phyloP scores from a whole-genome alignment of 176 grass and related monocot genomes.

The Ananas comosus region DNA sequence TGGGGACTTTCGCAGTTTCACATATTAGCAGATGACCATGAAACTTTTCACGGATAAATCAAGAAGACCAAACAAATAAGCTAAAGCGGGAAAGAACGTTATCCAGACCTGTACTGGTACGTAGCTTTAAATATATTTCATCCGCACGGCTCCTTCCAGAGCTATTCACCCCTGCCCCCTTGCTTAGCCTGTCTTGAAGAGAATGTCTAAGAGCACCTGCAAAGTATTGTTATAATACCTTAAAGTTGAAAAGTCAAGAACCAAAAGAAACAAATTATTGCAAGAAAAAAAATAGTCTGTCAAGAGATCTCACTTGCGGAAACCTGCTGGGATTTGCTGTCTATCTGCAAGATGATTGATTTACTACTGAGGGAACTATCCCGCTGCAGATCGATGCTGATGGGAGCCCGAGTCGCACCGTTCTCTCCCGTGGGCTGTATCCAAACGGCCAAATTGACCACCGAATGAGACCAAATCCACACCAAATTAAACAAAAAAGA shows the following conservation, averaged over 20 bases:
- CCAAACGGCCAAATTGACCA: conserved; percentile 6
- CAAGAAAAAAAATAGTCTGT: neutral
- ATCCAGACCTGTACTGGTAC: conserved; percentile 52
- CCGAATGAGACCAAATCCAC: neutral
- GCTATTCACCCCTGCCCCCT: conserved; percentile 18
- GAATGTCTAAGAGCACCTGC: conserved; percentile 82
- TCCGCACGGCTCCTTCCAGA: conserved; percentile 34
- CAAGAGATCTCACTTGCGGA: conserved; percentile 58
- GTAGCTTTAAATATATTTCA: conserved; percentile 67
- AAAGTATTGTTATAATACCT: neutral
- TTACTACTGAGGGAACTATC: conserved; percentile 64
- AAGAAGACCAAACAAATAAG: no score
- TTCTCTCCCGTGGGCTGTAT: conserved; percentile 84
- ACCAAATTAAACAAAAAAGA: neutral
- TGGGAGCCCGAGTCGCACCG: conserved; percentile 63
- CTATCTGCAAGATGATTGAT: conserved; percentile 57
- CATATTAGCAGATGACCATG: no score
- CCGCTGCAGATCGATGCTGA: conserved; percentile 55
- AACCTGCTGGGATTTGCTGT: conserved; percentile 79
- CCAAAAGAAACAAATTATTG: neutral
- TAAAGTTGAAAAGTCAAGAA: neutral
- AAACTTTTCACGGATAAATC: no score
- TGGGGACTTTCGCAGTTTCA: no score
- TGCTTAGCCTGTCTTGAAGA: conserved; percentile 72
- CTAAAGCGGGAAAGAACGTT: no score